Evolutionary conservation across 2,329 filamentous ascomycete genomes (phyloP).

Genomic region (Sphaerostilbella broomeana): DNA sequence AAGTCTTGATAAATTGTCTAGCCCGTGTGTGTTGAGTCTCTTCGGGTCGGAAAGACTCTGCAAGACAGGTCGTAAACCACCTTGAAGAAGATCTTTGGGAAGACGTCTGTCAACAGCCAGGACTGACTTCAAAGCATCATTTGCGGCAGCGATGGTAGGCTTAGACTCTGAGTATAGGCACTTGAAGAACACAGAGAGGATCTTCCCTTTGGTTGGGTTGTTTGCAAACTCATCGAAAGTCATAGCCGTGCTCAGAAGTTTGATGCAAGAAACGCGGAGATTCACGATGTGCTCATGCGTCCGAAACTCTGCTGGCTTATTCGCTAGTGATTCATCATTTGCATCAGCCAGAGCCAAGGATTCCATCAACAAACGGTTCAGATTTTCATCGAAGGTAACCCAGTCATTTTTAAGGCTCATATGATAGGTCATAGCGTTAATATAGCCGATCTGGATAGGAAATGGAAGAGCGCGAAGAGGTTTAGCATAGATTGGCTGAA

Average conservation of each 20-base stretch:
- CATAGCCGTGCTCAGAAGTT: slow-evolving; percentile 87
- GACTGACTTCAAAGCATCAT: slow-evolving; percentile 81
- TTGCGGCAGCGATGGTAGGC: slow-evolving; percentile 88
- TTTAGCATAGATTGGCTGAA: slow-evolving; percentile 93
- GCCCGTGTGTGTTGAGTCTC: slow-evolving; percentile 76
- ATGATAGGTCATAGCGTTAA: slow-evolving; percentile 95
- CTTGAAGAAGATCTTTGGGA: slow-evolving; percentile 91
- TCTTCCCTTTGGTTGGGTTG: slow-evolving; percentile 55
- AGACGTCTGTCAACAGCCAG: slow-evolving; percentile 84
- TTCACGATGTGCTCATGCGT: slow-evolving; percentile 94
- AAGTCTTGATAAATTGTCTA: slow-evolving; percentile 85
- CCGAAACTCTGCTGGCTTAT: slow-evolving; percentile 89
- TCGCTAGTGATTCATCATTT: slow-evolving; percentile 82
- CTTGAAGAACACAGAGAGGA: slow-evolving; percentile 97
- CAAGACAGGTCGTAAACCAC: slow-evolving; percentile 87
- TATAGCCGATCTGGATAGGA: slow-evolving; percentile 92
- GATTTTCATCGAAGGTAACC: slow-evolving; percentile 82
- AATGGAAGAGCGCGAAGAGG: slow-evolving; percentile 89
- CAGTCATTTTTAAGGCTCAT: slow-evolving; percentile 84
- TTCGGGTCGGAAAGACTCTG: slow-evolving; percentile 94
- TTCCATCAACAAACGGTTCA: slow-evolving; percentile 87
- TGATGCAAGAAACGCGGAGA: slow-evolving; percentile 87
- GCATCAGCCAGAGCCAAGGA: slow-evolving; percentile 90
- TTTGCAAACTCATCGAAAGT: slow-evolving; percentile 86
- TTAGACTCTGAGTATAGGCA: slow-evolving; percentile 89